Evolutionary conservation across 768 basidiomycete genomes (phyloP), one percentile per base, ranked within the genome.

Genomic region (Hydnum rufescens): DNA sequence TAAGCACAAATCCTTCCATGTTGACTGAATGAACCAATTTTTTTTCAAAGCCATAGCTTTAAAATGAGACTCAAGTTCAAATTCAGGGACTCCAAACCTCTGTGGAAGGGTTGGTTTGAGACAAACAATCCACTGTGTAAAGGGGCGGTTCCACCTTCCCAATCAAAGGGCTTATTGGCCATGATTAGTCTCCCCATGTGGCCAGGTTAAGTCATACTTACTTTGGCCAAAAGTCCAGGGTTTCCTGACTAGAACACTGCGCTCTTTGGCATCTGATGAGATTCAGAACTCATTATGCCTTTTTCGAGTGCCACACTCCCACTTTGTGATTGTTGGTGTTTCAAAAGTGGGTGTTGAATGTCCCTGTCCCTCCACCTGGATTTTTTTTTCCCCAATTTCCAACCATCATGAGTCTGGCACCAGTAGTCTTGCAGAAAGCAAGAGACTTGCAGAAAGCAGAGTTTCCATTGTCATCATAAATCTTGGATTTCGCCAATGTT

Each of bases 31-130:
- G 30, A 3, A 58, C 58, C 4, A 60, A 53, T 1, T 34, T n/a
- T 0, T 54, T 44, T 16, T 49, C n/a, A 26, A 51, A 22, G 30
- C 51, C 32, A 2, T 50, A 36, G 8, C 57, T 57, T 16, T 54
- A 31, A 47, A 58, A 64, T 3, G 42, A 22, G 3, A 63, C 47
- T 3, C 63, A 30, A 1, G 46, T 46, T 5, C 32, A 5, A 26
- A 62, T 61, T 56, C 53, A 4, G 55, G 42, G 13, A 6, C 8
- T 8, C 6, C 26, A 8, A 8, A 47, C 26, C 6, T 8, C 25
- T 16, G 44, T 47, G n/a, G 36, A 63, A 64, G 32, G 61, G 59
- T 46, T 62, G 58, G 31, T 61, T 54, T 19, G 36, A 25, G 18
- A 56, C 49, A n/a, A 4, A 47, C 57, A 32, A 60, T 34, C 52